Conservation (phyloP, 805 yeast genomes). For the Alloascoidea africana region DNA sequence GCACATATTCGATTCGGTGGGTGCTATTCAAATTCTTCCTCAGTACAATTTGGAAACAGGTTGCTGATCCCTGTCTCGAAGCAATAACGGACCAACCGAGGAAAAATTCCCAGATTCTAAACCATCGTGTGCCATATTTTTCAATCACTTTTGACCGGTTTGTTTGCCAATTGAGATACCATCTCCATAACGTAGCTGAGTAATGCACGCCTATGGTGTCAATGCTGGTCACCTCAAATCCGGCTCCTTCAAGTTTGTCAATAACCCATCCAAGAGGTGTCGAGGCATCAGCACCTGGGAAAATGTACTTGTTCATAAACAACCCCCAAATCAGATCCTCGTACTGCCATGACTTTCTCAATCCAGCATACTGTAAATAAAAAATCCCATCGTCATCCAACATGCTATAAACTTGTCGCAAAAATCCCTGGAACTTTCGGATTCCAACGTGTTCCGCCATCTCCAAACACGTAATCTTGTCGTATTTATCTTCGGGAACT, state of each 20-base stretch:
- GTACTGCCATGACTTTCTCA: slow-evolving; percentile 87
- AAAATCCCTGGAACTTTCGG: slow-evolving; percentile 61
- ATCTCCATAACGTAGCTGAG: slow-evolving; percentile 81
- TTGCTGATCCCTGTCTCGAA: slow-evolving; percentile 87
- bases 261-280: slow-evolving; percentile 82
- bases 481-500: slow-evolving; percentile 44
- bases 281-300: slow-evolving; percentile 96
- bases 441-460: slow-evolving; percentile 97
- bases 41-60: slow-evolving; percentile 81
- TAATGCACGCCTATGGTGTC: slow-evolving; percentile 90
- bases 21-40: slow-evolving; percentile 80
- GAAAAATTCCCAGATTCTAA: slow-evolving; percentile 86
- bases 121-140: slow-evolving; percentile 85
- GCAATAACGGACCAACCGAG: slow-evolving; percentile 70
- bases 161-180: slow-evolving; percentile 90
- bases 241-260: slow-evolving; percentile 63
- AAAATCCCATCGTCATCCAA: slow-evolving; percentile 86
- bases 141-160: slow-evolving; percentile 61
- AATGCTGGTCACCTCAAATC: slow-evolving; percentile 69
- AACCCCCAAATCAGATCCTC: slow-evolving; percentile 91
- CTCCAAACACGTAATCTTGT: slow-evolving; percentile 82
- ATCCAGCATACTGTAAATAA: slow-evolving; percentile 78
- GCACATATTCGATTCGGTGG: slow-evolving; percentile 72
- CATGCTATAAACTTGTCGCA: slow-evolving; percentile 71
- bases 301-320: slow-evolving; percentile 89